A percentile compares a stretch with the other conserved stretches of the same genome.
phyloP scores from a whole-genome alignment of 2,329 filamentous ascomycete genomes.

The Diaporthe batatas region DNA sequence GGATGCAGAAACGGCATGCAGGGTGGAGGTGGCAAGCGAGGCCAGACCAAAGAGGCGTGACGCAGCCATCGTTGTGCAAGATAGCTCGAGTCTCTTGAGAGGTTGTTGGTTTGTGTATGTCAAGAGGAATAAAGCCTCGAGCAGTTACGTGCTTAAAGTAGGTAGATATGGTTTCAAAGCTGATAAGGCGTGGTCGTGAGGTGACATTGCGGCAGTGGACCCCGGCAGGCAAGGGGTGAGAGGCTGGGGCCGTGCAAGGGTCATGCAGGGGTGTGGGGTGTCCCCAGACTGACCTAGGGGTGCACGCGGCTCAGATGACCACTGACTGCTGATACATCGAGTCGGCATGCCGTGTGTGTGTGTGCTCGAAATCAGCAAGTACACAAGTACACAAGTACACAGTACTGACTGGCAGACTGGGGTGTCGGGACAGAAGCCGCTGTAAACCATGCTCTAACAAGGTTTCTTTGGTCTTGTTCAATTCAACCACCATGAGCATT shows the following conservation, averaged over 20 bases:
- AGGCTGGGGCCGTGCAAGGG: slow-evolving; percentile 9
- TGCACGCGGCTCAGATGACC: slow-evolving; percentile 4
- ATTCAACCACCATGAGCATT: background rate
- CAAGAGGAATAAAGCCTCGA: background rate
- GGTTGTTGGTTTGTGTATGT: background rate
- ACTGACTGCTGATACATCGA: background rate
- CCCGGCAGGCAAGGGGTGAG: slow-evolving; percentile 27
- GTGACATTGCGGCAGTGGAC: slow-evolving; percentile 2
- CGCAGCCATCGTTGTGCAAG: background rate
- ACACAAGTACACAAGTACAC: no score
- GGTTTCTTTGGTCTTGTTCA: no score
- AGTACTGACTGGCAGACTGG: no score
- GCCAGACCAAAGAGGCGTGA: slow-evolving; percentile 21
- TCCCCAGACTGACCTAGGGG: background rate
- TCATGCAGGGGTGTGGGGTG: slow-evolving; percentile 18
- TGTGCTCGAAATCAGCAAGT: no score
- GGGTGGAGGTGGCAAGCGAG: slow-evolving; percentile 3
- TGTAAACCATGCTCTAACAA: no score
- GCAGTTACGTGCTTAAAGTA: background rate
- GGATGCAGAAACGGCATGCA: slow-evolving; percentile 20
- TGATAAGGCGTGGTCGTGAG: slow-evolving; percentile 18
- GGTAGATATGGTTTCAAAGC: background rate
- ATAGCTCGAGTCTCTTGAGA: background rate
- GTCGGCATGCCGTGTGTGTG: no score
- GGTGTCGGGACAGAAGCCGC: no score